Evolutionary conservation across 2,329 filamentous ascomycete genomes (phyloP).

Genomic region (Polychaeton citri): DNA sequence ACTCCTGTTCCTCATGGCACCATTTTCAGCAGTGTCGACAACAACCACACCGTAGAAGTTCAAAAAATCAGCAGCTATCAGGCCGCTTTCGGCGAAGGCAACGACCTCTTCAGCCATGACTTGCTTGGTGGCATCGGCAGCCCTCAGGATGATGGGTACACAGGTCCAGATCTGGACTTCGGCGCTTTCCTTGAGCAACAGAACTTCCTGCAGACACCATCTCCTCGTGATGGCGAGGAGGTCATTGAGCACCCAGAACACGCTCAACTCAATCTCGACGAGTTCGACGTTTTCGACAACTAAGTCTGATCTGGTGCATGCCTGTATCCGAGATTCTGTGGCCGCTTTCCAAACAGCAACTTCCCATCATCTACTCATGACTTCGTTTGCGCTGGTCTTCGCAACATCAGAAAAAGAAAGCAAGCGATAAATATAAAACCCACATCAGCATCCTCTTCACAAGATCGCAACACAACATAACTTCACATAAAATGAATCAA

Average conservation of each 20-base stretch:
- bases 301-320: no score
- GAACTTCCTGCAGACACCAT: not conserved
- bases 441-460: no score
- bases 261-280: not conserved
- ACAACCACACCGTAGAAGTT: not conserved
- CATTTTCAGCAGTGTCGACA: not conserved
- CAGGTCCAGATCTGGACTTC: not conserved
- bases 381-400: no score
- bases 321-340: no score
- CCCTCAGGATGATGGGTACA: no score
- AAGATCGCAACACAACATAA: no score
- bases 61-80: not conserved
- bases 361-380: no score
- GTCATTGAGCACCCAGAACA: not conserved
- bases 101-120: not conserved
- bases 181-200: not conserved
- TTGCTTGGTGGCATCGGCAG: no score
- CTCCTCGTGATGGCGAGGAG: not conserved
- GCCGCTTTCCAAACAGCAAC: no score
- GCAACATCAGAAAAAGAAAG: no score
- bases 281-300: not conserved
- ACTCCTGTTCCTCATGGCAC: not conserved
- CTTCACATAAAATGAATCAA: no score
- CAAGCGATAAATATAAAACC: no score
- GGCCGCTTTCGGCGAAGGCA: not conserved